Percentiles rank a stretch among this genome's conserved stretches.
phyloP scores from a whole-genome alignment of 257 asterid genomes.

The Solanum gracilifrons region DNA sequence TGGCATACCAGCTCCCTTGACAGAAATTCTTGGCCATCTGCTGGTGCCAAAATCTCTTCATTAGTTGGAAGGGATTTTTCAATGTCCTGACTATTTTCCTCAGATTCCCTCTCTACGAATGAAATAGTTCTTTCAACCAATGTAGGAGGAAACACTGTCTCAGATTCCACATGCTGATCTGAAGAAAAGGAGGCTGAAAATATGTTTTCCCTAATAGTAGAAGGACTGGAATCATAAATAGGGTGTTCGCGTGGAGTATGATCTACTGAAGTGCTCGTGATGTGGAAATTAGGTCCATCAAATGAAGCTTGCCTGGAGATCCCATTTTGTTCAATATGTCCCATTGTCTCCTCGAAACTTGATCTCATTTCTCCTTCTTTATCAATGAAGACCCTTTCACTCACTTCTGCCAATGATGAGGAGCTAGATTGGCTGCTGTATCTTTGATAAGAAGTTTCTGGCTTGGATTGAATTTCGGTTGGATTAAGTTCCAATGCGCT shows the following conservation, averaged over 20 bases:
- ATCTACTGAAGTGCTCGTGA: slow-evolving; percentile 5
- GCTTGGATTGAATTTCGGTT: slow-evolving; percentile 2
- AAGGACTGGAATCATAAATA: slow-evolving; percentile 19
- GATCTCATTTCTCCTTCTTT: slow-evolving; percentile 31
- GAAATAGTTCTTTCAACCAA: slow-evolving; percentile 13
- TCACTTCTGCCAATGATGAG: slow-evolving; percentile 51
- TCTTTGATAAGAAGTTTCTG: slow-evolving; percentile 7
- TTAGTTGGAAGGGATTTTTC: slow-evolving; percentile 9
- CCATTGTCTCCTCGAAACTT: slow-evolving; percentile 17
- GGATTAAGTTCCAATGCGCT: slow-evolving; percentile 1
- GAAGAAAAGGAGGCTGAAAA: slow-evolving; percentile 39
- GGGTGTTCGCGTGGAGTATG: slow-evolving; percentile 7
- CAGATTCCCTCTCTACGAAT: slow-evolving; percentile 25
- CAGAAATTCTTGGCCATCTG: slow-evolving; percentile 14
- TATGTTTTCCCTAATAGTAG: slow-evolving; percentile 3
- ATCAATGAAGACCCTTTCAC: slow-evolving; percentile 22
- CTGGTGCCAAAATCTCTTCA: slow-evolving; percentile 13
- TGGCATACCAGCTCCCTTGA: slow-evolving; percentile 6
- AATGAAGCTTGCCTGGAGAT: slow-evolving; percentile 18
- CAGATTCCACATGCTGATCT: slow-evolving; percentile 39
- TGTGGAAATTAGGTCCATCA: slow-evolving; percentile 18
- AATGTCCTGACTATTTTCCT: slow-evolving; percentile 8
- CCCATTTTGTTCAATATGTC: slow-evolving; percentile 15
- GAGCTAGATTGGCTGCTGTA: slow-evolving; percentile 44
- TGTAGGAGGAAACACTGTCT: slow-evolving; percentile 17